phyloP scores from a whole-genome alignment of 1,284 basidiomycete genomes.

The Ceratobasidium papillatum region DNA sequence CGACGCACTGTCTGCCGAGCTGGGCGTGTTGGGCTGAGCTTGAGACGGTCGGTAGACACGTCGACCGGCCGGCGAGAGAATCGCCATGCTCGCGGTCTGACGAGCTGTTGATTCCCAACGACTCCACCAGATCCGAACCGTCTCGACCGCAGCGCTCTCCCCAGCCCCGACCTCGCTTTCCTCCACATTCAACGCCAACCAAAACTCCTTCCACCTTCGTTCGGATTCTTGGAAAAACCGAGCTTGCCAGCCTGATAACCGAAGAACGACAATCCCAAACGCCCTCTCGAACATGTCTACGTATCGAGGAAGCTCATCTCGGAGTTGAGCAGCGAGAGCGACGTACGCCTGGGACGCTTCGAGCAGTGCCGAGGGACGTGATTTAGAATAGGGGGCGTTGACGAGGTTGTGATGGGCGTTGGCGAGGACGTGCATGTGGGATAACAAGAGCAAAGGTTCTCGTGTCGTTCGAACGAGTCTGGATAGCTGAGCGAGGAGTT shows the following conservation, averaged over 20 bases:
- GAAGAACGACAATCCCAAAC: constrained; percentile 54
- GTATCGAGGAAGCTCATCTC: constrained; percentile 71
- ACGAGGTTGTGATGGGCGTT: constrained; percentile 60
- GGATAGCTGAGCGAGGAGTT: constrained; percentile 65
- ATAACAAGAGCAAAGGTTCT: constrained; percentile 68
- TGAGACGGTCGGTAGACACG: not conserved
- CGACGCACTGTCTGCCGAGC: constrained; percentile 7
- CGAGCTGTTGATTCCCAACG: constrained; percentile 38
- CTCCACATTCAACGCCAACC: constrained; percentile 79
- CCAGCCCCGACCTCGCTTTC: constrained; percentile 48
- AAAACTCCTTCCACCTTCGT: constrained; percentile 74
- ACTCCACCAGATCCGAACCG: constrained; percentile 42
- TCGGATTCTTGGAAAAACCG: constrained; percentile 66
- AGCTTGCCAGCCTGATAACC: constrained; percentile 65
- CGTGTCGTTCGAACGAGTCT: constrained; percentile 64
- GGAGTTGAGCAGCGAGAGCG: constrained; percentile 73
- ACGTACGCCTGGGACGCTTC: constrained; percentile 77
- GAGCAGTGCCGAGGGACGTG: constrained; percentile 65
- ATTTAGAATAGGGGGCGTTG: constrained; percentile 57
- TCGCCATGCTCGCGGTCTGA: constrained; percentile 15
- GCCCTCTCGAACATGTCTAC: constrained; percentile 66
- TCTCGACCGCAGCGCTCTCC: constrained; percentile 40
- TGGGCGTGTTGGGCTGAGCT: constrained; percentile 8
- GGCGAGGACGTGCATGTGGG: constrained; percentile 67
- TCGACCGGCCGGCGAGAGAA: not conserved